These are phyloP conservation scores for Colletotrichum sp. DNA, from an alignment of 2,329 filamentous ascomycete genomes.

Conservation along the genomic window DNA sequence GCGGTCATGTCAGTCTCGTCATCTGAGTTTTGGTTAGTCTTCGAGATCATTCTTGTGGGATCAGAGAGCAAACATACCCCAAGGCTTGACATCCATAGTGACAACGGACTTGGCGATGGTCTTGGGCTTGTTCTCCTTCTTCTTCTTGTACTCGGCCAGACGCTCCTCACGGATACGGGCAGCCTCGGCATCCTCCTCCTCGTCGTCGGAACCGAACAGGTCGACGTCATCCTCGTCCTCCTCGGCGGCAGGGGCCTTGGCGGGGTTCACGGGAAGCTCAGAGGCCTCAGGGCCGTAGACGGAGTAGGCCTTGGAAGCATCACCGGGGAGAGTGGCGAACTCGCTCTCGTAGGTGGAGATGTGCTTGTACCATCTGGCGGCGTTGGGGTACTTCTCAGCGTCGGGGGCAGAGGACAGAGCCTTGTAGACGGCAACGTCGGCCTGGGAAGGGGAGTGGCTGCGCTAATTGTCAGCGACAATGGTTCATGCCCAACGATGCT, in stretches of 20 bases:
- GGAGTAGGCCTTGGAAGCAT: slow-evolving; percentile 87
- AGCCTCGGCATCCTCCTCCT: slow-evolving; percentile 92
- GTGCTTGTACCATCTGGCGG: slow-evolving; percentile 99
- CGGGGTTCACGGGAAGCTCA: slow-evolving; percentile 82
- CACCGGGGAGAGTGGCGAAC: slow-evolving; percentile 89
- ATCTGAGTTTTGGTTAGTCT: slow-evolving; percentile 55
- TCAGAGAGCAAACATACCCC: slow-evolving; percentile 73
- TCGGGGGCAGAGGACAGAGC: slow-evolving; percentile 78
- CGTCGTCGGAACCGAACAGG: slow-evolving; percentile 91
- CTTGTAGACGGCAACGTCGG: slow-evolving; percentile 96
- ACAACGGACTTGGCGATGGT: slow-evolving; percentile 93
- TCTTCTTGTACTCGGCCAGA: slow-evolving; percentile 91
- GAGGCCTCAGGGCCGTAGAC: slow-evolving; percentile 86
- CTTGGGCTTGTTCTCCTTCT: slow-evolving; percentile 96
- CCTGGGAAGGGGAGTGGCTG: slow-evolving; percentile 78
- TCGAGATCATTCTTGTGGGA: not conserved
- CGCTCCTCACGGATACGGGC: slow-evolving; percentile 85
- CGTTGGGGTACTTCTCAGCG: slow-evolving; percentile 88
- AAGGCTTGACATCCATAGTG: slow-evolving; percentile 96
- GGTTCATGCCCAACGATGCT: not conserved
- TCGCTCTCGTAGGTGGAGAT: slow-evolving; percentile 91
- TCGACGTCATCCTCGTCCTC: slow-evolving; percentile 88
- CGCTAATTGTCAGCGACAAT: slow-evolving; percentile 4
- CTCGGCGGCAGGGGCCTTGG: slow-evolving; percentile 75
- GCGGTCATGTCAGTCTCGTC: slow-evolving; percentile 92